A percentile compares a stretch with the other conserved stretches of the same genome.
phyloP scores from a whole-genome alignment of 2,329 filamentous ascomycete species.

The Seiridium unicorne region DNA sequence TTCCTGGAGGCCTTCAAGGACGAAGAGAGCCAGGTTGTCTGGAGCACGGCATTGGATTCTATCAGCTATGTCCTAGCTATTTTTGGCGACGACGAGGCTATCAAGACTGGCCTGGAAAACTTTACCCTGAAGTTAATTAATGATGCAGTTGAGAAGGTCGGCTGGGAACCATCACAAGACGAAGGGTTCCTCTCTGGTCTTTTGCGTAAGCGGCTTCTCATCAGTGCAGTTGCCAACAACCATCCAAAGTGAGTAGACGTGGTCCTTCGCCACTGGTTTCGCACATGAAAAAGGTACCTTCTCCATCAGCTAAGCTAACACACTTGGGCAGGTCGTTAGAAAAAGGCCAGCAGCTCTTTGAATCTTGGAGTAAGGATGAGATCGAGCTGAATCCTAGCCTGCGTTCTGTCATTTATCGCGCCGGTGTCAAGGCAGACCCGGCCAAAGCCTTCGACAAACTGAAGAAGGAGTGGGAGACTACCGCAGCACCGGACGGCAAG shows the following conservation, averaged over 20 bases:
- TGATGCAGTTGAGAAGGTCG: slow-evolving; percentile 73
- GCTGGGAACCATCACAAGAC: slow-evolving; percentile 76
- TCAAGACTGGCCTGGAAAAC: slow-evolving; percentile 71
- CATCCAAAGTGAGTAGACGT: slow-evolving; percentile 64
- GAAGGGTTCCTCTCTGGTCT: slow-evolving; percentile 83
- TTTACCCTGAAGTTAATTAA: slow-evolving; percentile 78
- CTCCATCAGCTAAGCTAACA: background rate
- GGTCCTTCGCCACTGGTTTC: no score
- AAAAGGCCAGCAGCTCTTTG: slow-evolving; percentile 77
- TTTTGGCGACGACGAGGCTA: slow-evolving; percentile 72
- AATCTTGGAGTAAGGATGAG: slow-evolving; percentile 69
- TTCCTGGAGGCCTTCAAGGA: slow-evolving; percentile 81
- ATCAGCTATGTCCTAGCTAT: slow-evolving; percentile 78
- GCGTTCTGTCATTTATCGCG: slow-evolving; percentile 75
- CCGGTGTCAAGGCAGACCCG: slow-evolving; percentile 69
- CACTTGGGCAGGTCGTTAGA: slow-evolving; percentile 53
- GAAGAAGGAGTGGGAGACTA: slow-evolving; percentile 80
- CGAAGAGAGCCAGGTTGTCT: slow-evolving; percentile 85
- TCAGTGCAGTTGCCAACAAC: slow-evolving; percentile 70
- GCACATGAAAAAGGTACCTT: no score
- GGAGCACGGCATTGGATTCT: slow-evolving; percentile 79
- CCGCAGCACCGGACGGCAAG: slow-evolving; percentile 85
- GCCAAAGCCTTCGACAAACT: slow-evolving; percentile 69
- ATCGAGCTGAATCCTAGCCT: slow-evolving; percentile 78
- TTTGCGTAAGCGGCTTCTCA: slow-evolving; percentile 78